Evolutionary conservation across 73 alveolate species (phyloP), one percentile per base, ranked within the genome.

Genomic region (Urostyla sp.): DNA sequence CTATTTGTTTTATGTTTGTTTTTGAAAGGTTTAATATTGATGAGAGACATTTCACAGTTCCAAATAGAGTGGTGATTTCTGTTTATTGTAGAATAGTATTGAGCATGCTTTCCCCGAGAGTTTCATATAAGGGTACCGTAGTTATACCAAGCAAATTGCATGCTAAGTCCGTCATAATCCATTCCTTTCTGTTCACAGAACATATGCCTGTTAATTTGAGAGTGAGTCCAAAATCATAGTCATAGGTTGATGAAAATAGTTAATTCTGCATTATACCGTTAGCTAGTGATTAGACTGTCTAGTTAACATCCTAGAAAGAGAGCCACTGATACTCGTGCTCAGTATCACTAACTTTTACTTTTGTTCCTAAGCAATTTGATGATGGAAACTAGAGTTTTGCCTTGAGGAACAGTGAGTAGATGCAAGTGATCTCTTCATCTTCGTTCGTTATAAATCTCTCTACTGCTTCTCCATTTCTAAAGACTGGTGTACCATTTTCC

Each of bases 101-200:
- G 51, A 66, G 23, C 80, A 66, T 66, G 21, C 20, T 15, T 8
- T 37, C 2, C 20, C 95, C 95, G 44, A 88, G 80, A 0, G 95
- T 90, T 44, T 91, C 97, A 77, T 91, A 91, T 15, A 91, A 40
- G 13, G 95, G 87, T 1, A 89, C 97, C 8, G 87, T 48, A 0
- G 94, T 82, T 8, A 91, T 66, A 31, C 82, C 77, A 34, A 85
- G 69, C 34, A 58, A 35, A 34, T 56, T 72, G 10, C 87, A 52
- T 3, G 96, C 97, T 35, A 91, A 51, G 84, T 91, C 95, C 16
- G 92, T 60, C 5, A 75, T 75, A 43, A 89, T 69, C 97, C 97
- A 91, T 84, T 91, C 97, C 52, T 87, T 89, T 35, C 94, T 56
- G 48, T 90, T 91, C 61, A 53, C 82, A 8, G 92, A 45, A 63